Evolutionary conservation across 2,329 filamentous ascomycete genomes (phyloP).

Genomic region (Fusarium temperatum): DNA sequence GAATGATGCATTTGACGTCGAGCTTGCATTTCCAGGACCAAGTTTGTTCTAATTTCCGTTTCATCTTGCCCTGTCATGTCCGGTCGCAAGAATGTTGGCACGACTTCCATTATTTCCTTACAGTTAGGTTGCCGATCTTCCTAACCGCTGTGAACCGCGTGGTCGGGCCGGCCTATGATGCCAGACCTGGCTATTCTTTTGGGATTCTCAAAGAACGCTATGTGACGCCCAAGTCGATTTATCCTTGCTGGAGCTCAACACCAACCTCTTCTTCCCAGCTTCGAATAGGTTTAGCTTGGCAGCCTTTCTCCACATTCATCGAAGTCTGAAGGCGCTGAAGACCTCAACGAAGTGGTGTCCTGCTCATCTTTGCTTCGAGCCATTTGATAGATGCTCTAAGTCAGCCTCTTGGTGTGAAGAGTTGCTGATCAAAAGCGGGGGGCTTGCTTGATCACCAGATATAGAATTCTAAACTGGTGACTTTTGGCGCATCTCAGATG

Average conservation of each 20-base stretch:
- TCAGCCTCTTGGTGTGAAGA: conserved; percentile 4
- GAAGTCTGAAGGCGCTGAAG: conserved; percentile 8
- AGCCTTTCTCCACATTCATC: conserved; percentile 23
- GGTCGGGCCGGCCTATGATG: conserved; percentile 38
- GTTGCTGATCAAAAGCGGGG: conserved; percentile 13
- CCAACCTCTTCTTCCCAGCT: conserved; percentile 8
- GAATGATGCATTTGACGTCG: conserved; percentile 33
- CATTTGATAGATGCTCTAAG: not conserved
- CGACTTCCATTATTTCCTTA: conserved; percentile 21
- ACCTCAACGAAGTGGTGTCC: conserved; percentile 20
- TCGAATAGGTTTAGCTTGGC: conserved; percentile 23
- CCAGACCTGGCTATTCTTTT: conserved; percentile 31
- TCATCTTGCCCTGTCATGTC: not conserved
- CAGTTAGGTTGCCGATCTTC: conserved; percentile 26
- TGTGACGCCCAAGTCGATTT: conserved; percentile 24
- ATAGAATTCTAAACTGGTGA: conserved; percentile 22
- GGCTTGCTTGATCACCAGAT: conserved; percentile 26
- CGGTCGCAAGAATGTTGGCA: not conserved
- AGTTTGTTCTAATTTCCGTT: conserved; percentile 20
- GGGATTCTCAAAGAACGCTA: conserved; percentile 21
- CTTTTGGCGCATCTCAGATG: conserved; percentile 26
- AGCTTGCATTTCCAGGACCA: conserved; percentile 14
- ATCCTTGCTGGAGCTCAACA: conserved; percentile 32
- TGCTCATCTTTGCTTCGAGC: conserved; percentile 15
- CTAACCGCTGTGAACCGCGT: conserved; percentile 28